Evolutionary conservation across 306 rosid genomes (phyloP), one percentile per base, ranked within the genome.

Genomic region (Trifolium pratense): DNA sequence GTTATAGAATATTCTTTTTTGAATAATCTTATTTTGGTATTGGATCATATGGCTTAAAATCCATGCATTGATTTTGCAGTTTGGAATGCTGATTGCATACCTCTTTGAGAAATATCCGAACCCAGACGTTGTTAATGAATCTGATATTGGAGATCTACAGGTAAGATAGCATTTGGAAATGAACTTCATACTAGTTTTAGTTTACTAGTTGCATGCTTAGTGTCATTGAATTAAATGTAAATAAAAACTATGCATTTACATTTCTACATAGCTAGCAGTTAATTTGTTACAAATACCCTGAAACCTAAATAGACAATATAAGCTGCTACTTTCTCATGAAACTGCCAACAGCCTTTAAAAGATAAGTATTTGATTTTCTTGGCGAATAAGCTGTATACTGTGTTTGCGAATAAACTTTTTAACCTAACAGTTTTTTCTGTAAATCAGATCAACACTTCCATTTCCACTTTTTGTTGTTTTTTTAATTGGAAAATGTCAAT

Each of bases 101-200:
- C 97, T 91, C 68, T 93, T 86, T 66, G 94, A 91, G 66, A 88
- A 75, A 15, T 88, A 78, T 82, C 94, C 98, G 9, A 84, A 88
- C 66, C 77, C 79, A 60, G 97, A 91, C 53, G 87, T 88, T 62
- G 89, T 84, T 69, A 84, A 78, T 73, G 96, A 86, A 77, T 66
- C 85, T 5, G 94, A 88, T 53, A 80, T 93, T 68, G 97, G 98
- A 77, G 98, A 93, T 81, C 89, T 93, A 18, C 96, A 91, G 96
- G 98, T 91, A 60, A 63, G 65, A 79, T 70, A 64, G 74, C 76
- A n/a, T 64, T 32, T 63, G 60, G 17, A 67, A 71, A 62, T 61
- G 45, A 20, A 66, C 9, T 43, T 37, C 26, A 53, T 65, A 71
- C 21, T 37, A 43, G 4, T 66, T 66, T 34, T 10, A 42, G 31